Evolutionary conservation across 1,284 basidiomycete genomes (phyloP).

Genomic region (Pseudozyma hubeiensis): DNA sequence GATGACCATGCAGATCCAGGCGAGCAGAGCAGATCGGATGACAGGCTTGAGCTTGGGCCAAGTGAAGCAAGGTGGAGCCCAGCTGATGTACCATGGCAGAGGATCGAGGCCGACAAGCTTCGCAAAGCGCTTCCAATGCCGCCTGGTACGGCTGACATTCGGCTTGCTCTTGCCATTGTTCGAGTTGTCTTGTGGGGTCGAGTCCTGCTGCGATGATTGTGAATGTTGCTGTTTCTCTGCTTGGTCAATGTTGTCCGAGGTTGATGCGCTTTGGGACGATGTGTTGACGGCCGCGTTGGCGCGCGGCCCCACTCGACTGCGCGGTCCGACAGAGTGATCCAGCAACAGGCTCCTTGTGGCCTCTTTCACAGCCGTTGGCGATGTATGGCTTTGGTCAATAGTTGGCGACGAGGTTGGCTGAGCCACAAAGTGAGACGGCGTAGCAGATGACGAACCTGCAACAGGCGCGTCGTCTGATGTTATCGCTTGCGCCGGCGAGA

Average conservation of each 20-base stretch:
- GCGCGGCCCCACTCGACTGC: constrained; percentile 15
- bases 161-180: constrained; percentile 35
- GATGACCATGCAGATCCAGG: constrained; percentile 76
- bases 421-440: neutral
- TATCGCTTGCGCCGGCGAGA: constrained; percentile 1
- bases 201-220: neutral
- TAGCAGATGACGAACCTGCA: too few relatives aligned
- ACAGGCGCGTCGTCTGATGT: neutral
- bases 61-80: constrained; percentile 41
- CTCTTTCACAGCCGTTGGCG: neutral
- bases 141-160: neutral
- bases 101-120: constrained; percentile 29
- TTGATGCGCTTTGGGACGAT: neutral
- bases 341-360: neutral
- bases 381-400: neutral
- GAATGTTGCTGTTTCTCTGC: constrained; percentile 18
- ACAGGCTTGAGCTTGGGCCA: constrained; percentile 73
- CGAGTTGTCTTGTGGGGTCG: constrained; percentile 1
- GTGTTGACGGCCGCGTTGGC: neutral
- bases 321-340: constrained; percentile 6
- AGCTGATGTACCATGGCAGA: constrained; percentile 40
- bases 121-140: constrained; percentile 21
- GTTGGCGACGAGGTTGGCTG: constrained; percentile 2
- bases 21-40: constrained; percentile 76
- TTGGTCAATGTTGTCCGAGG: constrained; percentile 17